Evolutionary conservation across 1,139 yeast genomes (phyloP).

Genomic region (Kluyveromyces marxianus): DNA sequence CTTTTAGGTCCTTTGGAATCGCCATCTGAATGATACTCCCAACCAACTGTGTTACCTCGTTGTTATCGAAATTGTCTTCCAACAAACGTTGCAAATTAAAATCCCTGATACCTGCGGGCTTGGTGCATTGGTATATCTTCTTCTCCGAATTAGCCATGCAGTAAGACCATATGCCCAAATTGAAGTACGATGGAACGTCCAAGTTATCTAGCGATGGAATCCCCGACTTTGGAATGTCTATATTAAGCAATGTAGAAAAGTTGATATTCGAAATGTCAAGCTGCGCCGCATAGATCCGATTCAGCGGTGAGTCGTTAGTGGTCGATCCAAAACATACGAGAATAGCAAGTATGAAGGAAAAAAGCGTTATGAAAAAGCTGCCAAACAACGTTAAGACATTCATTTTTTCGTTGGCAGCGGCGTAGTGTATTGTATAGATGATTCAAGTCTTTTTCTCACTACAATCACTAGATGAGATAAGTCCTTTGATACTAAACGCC

Average conservation of each 20-base stretch:
- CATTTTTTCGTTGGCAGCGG: not conserved
- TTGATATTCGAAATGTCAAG: constrained; percentile 17
- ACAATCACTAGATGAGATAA: no score
- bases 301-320: constrained; percentile 23
- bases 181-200: constrained; percentile 22
- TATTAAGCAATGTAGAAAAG: constrained; percentile 14
- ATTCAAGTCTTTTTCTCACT: not conserved
- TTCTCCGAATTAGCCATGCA: constrained; percentile 17
- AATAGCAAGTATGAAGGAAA: constrained; percentile 16
- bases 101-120: constrained; percentile 26
- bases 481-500: no score
- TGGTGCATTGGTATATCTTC: constrained; percentile 19
- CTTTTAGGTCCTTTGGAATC: constrained; percentile 19
- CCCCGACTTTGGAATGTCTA: constrained; percentile 5
- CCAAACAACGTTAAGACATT: constrained; percentile 1
- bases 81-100: constrained; percentile 20
- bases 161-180: constrained; percentile 30
- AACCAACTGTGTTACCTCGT: constrained; percentile 14
- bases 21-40: constrained; percentile 18
- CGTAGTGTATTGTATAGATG: not conserved
- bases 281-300: constrained; percentile 25
- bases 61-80: constrained; percentile 19
- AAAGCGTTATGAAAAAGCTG: not conserved
- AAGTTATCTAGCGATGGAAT: constrained; percentile 8
- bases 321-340: constrained; percentile 29